Percentiles rank a stretch among this genome's conserved stretches.
phyloP scores from a whole-genome alignment of 305 asterid species.

The Petunia hybrid region DNA sequence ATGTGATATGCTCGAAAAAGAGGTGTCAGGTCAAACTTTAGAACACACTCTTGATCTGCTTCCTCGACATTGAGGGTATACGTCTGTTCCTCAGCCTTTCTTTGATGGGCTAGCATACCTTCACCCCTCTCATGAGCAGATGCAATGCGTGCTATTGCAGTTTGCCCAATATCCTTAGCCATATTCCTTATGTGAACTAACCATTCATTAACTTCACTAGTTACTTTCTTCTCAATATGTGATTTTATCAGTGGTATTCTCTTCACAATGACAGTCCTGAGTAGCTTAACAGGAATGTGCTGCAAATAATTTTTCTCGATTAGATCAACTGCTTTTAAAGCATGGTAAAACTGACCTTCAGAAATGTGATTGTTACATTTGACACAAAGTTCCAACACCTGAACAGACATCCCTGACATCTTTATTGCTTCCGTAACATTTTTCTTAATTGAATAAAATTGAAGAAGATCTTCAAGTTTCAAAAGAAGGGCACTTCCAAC shows the following conservation, averaged over 20 bases:
- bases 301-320: constrained; percentile 66
- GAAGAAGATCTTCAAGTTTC: constrained; percentile 85
- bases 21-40: constrained; percentile 81
- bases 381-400: constrained; percentile 78
- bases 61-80: constrained; percentile 84
- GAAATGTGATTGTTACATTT: constrained; percentile 77
- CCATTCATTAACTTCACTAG: constrained; percentile 87
- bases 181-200: constrained; percentile 75
- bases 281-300: constrained; percentile 61
- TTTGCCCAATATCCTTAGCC: constrained; percentile 78
- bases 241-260: constrained; percentile 68
- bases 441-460: constrained; percentile 70
- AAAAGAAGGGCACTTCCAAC: constrained; percentile 70
- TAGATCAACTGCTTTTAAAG: constrained; percentile 70
- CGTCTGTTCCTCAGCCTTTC: constrained; percentile 84
- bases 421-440: constrained; percentile 81
- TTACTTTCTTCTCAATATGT: constrained; percentile 77
- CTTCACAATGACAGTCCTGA: constrained; percentile 59
- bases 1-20: constrained; percentile 87
- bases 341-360: constrained; percentile 81
- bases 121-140: constrained; percentile 90
- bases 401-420: constrained; percentile 73
- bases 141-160: constrained; percentile 74
- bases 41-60: constrained; percentile 65
- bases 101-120: constrained; percentile 88